Base-by-base conservation (phyloP, 2,329 filamentous ascomycete genomes). In the Diaporthe sp. region DNA sequence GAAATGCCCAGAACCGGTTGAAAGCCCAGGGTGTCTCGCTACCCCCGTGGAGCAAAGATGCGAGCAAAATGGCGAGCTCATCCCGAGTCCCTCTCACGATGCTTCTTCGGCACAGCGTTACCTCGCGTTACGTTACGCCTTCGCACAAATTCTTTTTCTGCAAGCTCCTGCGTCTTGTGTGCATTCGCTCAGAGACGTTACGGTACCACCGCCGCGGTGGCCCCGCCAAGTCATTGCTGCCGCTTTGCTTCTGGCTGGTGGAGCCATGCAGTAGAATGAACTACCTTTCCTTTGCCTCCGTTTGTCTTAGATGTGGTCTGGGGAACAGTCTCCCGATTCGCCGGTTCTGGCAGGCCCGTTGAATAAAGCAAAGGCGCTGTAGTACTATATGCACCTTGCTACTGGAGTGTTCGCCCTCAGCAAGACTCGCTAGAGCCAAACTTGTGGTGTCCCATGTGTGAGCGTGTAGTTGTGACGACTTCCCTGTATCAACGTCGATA, bases 1-100 rank as follows among this genome's bases (percentile, higher is more conserved):
- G 37, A 61, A 71, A 51, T 56, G 61, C 44, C 42, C 58, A 65
- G 47, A 61, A 51, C 42, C 63, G 63, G 63, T 22, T 68, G 63
- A 68, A 53, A 22, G 32, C 47, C 63, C 65, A 39, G 25, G 72
- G 66, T 69, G 71, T 50, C 71, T 73, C 59, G 73, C 69, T 65
- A 37, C 47, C 56, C 51, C 61, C 42, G 42, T 74, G 61, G 30
- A 72, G 69, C 58, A 71, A 71, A 73, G 58, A 65, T 59, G 72
- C 53, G 73, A 74, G 56, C 53, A 66, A 72, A 66, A 68, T 68
- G 47, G 59, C 69, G 70, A 69, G 42, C 69, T 56, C 12, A n/a
- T 17, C 13, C 37, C 35, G 30, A 51, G 47, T 27, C n/a, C 35
- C 37, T 30, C 32, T 71, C 69, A 59, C 22, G 44, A 71, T 71